phyloP scores from a whole-genome alignment of 2,329 filamentous ascomycete genomes.

The Sarocladium brachiariae region DNA sequence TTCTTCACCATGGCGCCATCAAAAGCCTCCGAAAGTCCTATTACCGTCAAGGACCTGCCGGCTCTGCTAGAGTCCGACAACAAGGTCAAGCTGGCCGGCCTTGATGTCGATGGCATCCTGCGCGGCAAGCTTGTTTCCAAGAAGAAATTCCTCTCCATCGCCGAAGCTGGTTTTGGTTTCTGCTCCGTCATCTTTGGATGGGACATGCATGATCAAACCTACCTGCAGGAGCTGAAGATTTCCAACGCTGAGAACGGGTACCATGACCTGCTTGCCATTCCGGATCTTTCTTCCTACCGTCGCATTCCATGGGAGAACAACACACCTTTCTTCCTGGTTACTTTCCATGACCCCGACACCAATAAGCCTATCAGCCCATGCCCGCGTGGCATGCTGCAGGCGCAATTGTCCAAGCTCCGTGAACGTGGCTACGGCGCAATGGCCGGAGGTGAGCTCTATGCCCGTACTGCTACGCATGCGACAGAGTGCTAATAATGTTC shows the following conservation, averaged over 20 bases:
- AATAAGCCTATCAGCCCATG: slow-evolving; percentile 65
- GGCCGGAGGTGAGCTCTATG: slow-evolving; percentile 68
- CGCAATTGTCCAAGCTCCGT: slow-evolving; percentile 59
- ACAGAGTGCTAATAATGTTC: neutral
- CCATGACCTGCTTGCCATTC: slow-evolving; percentile 73
- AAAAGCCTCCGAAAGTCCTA: slow-evolving; percentile 10
- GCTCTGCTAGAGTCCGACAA: slow-evolving; percentile 62
- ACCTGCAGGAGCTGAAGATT: slow-evolving; percentile 75
- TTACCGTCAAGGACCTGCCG: slow-evolving; percentile 60
- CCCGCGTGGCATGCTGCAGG: slow-evolving; percentile 68
- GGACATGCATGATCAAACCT: slow-evolving; percentile 95
- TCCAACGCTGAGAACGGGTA: slow-evolving; percentile 84
- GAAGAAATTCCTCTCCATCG: slow-evolving; percentile 83
- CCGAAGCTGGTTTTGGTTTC: slow-evolving; percentile 79
- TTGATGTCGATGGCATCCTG: slow-evolving; percentile 81
- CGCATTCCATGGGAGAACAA: slow-evolving; percentile 88
- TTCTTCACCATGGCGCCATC: slow-evolving; percentile 19
- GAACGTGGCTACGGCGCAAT: slow-evolving; percentile 70
- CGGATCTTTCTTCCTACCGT: slow-evolving; percentile 70
- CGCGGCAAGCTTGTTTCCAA: slow-evolving; percentile 89
- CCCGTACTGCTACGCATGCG: neutral
- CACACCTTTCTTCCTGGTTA: slow-evolving; percentile 77
- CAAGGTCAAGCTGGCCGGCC: slow-evolving; percentile 79
- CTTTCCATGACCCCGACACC: slow-evolving; percentile 71
- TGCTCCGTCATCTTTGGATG: slow-evolving; percentile 93